A percentile compares a stretch with the other conserved stretches of the same genome.
These are phyloP conservation scores for Candida nonsorbophila DNA, from an alignment of 805 yeast species.

Conservation along the genomic window DNA sequence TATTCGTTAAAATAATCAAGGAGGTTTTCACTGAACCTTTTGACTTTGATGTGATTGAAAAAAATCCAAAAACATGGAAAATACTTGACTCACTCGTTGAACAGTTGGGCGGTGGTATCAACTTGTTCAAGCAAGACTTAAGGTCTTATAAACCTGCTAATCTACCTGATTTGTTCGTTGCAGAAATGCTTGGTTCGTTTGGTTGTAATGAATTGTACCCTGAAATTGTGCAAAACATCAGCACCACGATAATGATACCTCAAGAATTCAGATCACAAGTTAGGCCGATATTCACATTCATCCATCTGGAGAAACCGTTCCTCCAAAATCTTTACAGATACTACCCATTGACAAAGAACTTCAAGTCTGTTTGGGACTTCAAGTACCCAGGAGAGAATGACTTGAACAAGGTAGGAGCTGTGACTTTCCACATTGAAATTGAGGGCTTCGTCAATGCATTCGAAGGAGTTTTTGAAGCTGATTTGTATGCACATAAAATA, in stretches of 20 bases:
- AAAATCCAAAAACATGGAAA: constrained; percentile 40
- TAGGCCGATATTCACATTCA: constrained; percentile 68
- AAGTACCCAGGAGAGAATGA: constrained; percentile 5
- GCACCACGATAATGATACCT: constrained; percentile 28
- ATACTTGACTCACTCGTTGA: too few species aligned
- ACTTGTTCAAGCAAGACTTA: too few species aligned
- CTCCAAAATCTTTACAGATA: constrained; percentile 5
- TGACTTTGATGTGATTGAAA: constrained; percentile 56
- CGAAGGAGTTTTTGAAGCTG: constrained; percentile 70
- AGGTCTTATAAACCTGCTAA: too few species aligned
- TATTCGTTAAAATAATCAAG: too few species aligned
- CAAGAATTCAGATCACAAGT: constrained; percentile 51
- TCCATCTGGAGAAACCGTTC: constrained; percentile 3
- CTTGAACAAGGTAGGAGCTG: constrained; percentile 1
- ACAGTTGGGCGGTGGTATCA: too few species aligned
- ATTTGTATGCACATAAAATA: constrained; percentile 53
- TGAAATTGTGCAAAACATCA: constrained; percentile 44
- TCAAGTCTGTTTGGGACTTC: constrained; percentile 7
- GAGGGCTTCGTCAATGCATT: constrained; percentile 66
- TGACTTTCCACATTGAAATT: constrained; percentile 35
- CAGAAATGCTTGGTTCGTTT: constrained; percentile 85
- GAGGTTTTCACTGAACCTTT: too few species aligned
- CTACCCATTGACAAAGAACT: constrained; percentile 4
- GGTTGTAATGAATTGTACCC: constrained; percentile 92
- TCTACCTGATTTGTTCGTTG: constrained; percentile 60